phyloP scores from a whole-genome alignment of 306 rosid species.

The Clitoria ternatea region DNA sequence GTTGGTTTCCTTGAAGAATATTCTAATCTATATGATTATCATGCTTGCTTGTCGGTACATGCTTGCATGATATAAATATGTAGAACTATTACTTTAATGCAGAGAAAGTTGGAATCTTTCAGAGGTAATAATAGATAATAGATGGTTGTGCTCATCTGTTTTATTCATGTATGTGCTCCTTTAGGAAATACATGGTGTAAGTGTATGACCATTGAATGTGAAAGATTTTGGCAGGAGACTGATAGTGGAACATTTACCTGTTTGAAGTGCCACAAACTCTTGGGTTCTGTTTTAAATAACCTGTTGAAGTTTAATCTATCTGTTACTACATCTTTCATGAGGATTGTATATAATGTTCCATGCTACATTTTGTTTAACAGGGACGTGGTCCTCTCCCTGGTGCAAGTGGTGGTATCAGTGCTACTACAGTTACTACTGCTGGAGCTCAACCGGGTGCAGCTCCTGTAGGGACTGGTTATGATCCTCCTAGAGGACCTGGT shows the following conservation, averaged over 20 bases:
- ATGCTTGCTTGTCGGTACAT: neutral
- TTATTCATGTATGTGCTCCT: neutral
- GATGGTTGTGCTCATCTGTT: neutral
- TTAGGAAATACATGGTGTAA: neutral
- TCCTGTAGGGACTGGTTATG: constrained; percentile 44
- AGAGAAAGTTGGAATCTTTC: neutral
- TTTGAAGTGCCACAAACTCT: neutral
- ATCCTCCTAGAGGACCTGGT: constrained; percentile 42
- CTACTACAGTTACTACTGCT: constrained; percentile 34
- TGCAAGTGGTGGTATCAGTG: constrained; percentile 15
- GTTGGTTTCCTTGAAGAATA: neutral
- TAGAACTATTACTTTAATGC: neutral
- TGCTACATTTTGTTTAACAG: constrained; percentile 34
- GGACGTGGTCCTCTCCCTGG: constrained; percentile 56
- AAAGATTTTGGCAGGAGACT: neutral
- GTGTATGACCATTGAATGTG: neutral
- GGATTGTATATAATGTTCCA: neutral
- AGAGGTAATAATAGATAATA: neutral
- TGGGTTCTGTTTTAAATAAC: neutral
- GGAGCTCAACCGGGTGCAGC: constrained; percentile 58
- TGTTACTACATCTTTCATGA: neutral
- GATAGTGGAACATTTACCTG: neutral
- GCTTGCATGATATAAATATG: neutral
- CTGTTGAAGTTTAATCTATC: neutral
- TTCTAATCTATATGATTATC: neutral